phyloP scores from a whole-genome alignment of 2,329 filamentous ascomycete genomes.

The Xenosphaeropsis pyriputrescens region DNA sequence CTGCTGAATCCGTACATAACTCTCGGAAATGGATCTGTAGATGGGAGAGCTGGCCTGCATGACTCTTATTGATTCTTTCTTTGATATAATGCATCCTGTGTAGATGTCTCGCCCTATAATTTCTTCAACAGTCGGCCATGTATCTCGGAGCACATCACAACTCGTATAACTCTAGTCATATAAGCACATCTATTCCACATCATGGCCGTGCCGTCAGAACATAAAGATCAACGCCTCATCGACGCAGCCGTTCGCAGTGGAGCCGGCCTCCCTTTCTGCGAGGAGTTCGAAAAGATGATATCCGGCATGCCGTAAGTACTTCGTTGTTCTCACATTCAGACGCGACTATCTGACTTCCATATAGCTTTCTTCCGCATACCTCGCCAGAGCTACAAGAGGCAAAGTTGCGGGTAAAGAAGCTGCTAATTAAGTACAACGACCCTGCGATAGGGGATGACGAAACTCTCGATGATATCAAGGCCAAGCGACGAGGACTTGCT shows the following conservation, averaged over 20 bases:
- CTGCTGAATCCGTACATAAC: too few species aligned
- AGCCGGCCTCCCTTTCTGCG: constrained; percentile 4
- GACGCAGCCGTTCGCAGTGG: not conserved
- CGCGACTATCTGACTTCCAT: not conserved
- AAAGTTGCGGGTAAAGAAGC: constrained; percentile 4
- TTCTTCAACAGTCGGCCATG: too few species aligned
- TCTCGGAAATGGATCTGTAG: too few species aligned
- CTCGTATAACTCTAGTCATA: too few species aligned
- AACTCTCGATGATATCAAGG: constrained; percentile 7
- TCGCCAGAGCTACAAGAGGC: constrained; percentile 3
- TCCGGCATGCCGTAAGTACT: constrained; percentile 9
- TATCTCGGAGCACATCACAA: too few species aligned
- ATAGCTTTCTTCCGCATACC: constrained; percentile 1
- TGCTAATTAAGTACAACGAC: constrained; percentile 9
- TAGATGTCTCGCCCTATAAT: too few species aligned
- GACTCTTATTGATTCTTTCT: too few species aligned
- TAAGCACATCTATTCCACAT: too few species aligned
- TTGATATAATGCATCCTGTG: too few species aligned
- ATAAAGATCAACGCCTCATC: not conserved
- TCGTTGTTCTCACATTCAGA: not conserved
- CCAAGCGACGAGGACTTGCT: constrained; percentile 5
- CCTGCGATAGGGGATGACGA: constrained; percentile 4
- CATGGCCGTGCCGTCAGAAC: not conserved
- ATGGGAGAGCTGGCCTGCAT: too few species aligned
- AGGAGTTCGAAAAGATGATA: constrained; percentile 12